Evolutionary conservation across 148 eudicot species (phyloP).

Genomic region (Pouteria glomerata): DNA sequence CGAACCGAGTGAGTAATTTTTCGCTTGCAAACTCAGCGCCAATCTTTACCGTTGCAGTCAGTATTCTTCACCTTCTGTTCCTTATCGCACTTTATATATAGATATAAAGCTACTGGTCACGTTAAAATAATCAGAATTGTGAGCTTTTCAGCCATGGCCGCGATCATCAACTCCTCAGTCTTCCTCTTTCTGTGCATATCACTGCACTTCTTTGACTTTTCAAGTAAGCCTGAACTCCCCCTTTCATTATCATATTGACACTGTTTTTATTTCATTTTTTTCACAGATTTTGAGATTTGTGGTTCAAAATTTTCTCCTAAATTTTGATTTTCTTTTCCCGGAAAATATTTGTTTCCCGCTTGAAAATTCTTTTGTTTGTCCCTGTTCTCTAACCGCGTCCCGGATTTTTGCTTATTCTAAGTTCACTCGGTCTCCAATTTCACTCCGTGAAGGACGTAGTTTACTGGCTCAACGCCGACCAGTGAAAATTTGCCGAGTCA

Average conservation of each 20-base stretch:
- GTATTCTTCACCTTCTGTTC: too few relatives aligned
- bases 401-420: neutral
- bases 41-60: too few relatives aligned
- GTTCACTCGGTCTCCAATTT: neutral
- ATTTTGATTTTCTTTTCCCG: neutral
- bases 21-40: too few relatives aligned
- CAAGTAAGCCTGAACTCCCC: constrained; percentile 6
- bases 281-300: too few relatives aligned
- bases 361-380: neutral
- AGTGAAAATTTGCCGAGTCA: neutral
- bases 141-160: constrained; percentile 2
- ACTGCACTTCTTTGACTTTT: neutral
- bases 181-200: neutral
- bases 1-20: too few relatives aligned
- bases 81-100: too few relatives aligned
- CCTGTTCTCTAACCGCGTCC: neutral
- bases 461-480: too few relatives aligned
- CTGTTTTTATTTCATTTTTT: neutral
- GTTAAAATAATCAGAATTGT: neutral
- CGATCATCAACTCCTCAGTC: neutral
- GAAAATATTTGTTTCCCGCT: neutral
- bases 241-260: too few relatives aligned
- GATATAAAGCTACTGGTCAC: too few relatives aligned
- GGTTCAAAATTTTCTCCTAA: neutral
- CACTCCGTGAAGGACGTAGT: too few relatives aligned